Conservation (phyloP, 805 yeast species). For the Candida xyloterini region DNA sequence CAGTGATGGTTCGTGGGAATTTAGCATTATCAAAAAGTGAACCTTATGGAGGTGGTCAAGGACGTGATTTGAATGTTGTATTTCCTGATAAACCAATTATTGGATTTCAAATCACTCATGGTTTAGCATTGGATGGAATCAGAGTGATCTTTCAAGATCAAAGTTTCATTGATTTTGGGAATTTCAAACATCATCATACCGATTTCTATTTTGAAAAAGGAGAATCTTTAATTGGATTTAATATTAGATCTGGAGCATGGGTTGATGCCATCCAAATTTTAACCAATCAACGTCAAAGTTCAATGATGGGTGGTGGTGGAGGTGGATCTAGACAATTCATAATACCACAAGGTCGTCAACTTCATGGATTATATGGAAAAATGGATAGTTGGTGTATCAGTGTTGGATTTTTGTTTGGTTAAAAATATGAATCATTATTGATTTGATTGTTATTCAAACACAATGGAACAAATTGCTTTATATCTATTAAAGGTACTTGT, state of each 20-base stretch:
- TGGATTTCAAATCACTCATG: slow-evolving; percentile 67
- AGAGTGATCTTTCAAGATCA: slow-evolving; percentile 43
- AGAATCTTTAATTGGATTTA: slow-evolving; percentile 59
- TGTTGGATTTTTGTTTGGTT: slow-evolving; percentile 62
- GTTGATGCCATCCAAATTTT: slow-evolving; percentile 79
- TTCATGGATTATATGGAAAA: slow-evolving; percentile 74
- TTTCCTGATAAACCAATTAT: slow-evolving; percentile 30
- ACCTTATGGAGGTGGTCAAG: slow-evolving; percentile 23
- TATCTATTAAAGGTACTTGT: slow-evolving; percentile 25
- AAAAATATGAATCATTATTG: neutral
- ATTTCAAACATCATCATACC: slow-evolving; percentile 46
- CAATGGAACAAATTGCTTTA: slow-evolving; percentile 17
- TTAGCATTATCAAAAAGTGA: slow-evolving; percentile 21
- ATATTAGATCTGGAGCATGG: slow-evolving; percentile 80
- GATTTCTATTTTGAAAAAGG: slow-evolving; percentile 56
- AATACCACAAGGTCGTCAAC: slow-evolving; percentile 59
- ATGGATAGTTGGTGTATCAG: slow-evolving; percentile 71
- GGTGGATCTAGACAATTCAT: slow-evolving; percentile 61
- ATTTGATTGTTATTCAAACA: slow-evolving; percentile 8
- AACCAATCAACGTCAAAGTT: slow-evolving; percentile 56
- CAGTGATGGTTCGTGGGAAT: slow-evolving; percentile 16
- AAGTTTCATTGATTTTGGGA: slow-evolving; percentile 43
- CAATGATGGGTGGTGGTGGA: slow-evolving; percentile 60
- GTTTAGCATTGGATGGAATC: slow-evolving; percentile 80
- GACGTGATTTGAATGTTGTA: slow-evolving; percentile 15